These are phyloP conservation scores for Linnemannia schmuckeri DNA, from an alignment of 192 early-diverging fungal genomes.

Conservation along the genomic window DNA sequence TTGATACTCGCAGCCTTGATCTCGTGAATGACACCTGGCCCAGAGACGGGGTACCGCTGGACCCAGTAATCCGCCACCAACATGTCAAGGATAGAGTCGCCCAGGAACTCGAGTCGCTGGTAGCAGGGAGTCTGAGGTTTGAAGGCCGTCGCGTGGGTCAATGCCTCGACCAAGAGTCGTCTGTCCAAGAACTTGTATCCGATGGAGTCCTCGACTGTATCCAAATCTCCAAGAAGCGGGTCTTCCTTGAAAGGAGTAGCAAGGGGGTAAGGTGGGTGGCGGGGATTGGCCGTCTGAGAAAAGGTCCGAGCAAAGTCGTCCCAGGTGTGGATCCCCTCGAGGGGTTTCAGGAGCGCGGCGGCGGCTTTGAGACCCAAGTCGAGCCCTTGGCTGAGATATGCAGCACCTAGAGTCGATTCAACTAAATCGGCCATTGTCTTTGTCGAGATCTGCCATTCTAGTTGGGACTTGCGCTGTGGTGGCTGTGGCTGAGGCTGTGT, in stretches of 20 bases:
- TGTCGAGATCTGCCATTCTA: conserved; percentile 69
- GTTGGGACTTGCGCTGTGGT: conserved; percentile 57
- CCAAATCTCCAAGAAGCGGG: not conserved
- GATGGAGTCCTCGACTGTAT: conserved; percentile 48
- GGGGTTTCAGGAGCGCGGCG: conserved; percentile 65
- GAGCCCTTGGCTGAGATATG: conserved; percentile 69
- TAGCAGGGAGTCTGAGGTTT: conserved; percentile 76
- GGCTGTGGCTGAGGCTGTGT: not conserved
- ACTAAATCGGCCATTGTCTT: conserved; percentile 89
- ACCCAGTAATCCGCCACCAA: conserved; percentile 80
- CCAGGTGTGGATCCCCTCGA: conserved; percentile 65
- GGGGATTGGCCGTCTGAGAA: not conserved
- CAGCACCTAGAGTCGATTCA: conserved; percentile 85
- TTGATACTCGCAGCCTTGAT: conserved; percentile 86
- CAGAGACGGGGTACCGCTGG: conserved; percentile 69
- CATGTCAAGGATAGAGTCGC: conserved; percentile 84
- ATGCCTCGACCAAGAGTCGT: conserved; percentile 75
- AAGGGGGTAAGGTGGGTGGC: no score
- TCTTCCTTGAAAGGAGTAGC: conserved; percentile 1
- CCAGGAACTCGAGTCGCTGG: conserved; percentile 93
- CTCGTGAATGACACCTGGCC: conserved; percentile 81
- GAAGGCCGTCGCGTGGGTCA: conserved; percentile 82
- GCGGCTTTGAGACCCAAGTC: conserved; percentile 67
- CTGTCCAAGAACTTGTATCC: conserved; percentile 79
- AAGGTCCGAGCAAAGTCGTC: conserved; percentile 48